Evolutionary conservation across 345 rosid genomes (phyloP).

Genomic region (Salix caprea): DNA sequence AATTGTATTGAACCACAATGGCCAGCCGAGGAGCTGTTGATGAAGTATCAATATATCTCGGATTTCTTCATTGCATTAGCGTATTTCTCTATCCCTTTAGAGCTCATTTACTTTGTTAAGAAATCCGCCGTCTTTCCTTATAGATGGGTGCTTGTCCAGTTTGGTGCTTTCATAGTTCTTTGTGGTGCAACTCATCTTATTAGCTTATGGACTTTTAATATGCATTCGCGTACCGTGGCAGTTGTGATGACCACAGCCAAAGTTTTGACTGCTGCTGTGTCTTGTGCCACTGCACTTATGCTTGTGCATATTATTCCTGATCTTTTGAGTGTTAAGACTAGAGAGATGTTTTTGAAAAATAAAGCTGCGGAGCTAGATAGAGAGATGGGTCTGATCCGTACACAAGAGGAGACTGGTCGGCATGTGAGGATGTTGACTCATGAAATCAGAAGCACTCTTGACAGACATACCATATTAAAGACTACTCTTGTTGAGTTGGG

Average conservation of each 20-base stretch:
- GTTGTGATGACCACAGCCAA: slow-evolving; percentile 79
- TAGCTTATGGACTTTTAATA: slow-evolving; percentile 79
- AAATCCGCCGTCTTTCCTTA: slow-evolving; percentile 91
- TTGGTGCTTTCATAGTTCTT: slow-evolving; percentile 97
- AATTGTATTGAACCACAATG: slow-evolving; percentile 92
- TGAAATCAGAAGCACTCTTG: slow-evolving; percentile 93
- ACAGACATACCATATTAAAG: slow-evolving; percentile 82
- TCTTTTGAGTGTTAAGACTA: slow-evolving; percentile 79
- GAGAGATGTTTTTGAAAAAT: slow-evolving; percentile 84
- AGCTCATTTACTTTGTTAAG: slow-evolving; percentile 93
- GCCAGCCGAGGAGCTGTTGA: slow-evolving; percentile 87
- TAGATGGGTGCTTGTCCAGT: slow-evolving; percentile 98
- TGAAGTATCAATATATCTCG: slow-evolving; percentile 96
- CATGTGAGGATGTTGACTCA: slow-evolving; percentile 97
- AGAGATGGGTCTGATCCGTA: slow-evolving; percentile 95
- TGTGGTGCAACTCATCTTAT: slow-evolving; percentile 98
- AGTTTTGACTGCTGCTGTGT: slow-evolving; percentile 77
- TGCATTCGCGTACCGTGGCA: slow-evolving; percentile 74
- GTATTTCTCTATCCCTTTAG: slow-evolving; percentile 93
- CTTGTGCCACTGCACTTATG: slow-evolving; percentile 93
- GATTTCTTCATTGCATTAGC: slow-evolving; percentile 98
- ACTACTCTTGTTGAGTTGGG: slow-evolving; percentile 96
- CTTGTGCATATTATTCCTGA: slow-evolving; percentile 98
- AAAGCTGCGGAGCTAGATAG: slow-evolving; percentile 97
- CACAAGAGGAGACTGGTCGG: slow-evolving; percentile 94